Evolutionary conservation across 2,329 filamentous ascomycete genomes (phyloP), one percentile per base, ranked within the genome.

Genomic region (Hymenoscyphus occultus): DNA sequence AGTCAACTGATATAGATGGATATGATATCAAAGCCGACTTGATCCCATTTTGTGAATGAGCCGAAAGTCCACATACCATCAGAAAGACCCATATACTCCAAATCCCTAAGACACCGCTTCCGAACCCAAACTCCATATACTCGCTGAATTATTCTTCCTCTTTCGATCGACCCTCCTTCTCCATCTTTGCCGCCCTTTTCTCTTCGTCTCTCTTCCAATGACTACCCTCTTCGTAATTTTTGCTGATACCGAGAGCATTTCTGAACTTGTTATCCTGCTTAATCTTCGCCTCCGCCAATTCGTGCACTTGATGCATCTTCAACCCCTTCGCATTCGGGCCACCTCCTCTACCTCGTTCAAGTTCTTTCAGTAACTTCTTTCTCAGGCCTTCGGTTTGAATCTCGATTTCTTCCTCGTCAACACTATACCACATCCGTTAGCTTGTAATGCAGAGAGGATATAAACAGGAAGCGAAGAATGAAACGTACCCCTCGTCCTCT

Each of bases 221-320:
- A 60, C 89, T 85, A 5, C 92, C 93, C 77, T 96, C 92, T 75
- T 94, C 88, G 73, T 95, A 95, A 76, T 94, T 85, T 75, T 89
- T 89, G 74, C 88, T 88, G 73, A 98, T 96, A 60, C 93, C 93
- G 70, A 99, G 82, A 7, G 95, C 95, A 77, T 84, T 91, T 69
- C 94, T 82, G 76, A 99, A 80, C 72, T 91, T 85, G 79, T 98
- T 93, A 77, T 90, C 97, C 83, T 99, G 95, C 76, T 92, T 90
- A 71, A 96, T 94, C 84, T 99, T 99, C 66, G 94, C 95, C 74
- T 95, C 91, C 19, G 95, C 95, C 76, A 97, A 84, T 79, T 98
- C 95, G 80, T 99, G 95, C 22, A 98, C 93, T 79, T 98, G 92
- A 78, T 98, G 93, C 70, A 88, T 84, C 80, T 98, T 99, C 69